Conservation (phyloP, 192 early-diverging fungal genomes). For the Coemansia furcata region DNA sequence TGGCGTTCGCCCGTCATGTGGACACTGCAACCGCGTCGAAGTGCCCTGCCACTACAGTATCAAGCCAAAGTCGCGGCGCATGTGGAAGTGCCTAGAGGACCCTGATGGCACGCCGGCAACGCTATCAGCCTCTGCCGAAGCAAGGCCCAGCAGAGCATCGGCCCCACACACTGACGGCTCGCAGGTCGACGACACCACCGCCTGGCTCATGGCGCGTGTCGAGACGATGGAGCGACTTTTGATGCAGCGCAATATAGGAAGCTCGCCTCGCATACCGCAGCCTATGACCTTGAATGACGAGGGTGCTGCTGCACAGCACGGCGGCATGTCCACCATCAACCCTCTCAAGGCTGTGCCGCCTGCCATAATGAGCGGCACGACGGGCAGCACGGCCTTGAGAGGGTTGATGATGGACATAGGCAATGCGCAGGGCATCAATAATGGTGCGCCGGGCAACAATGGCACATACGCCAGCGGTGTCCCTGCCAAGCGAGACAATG, state of each 20-base stretch:
- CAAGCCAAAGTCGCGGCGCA: conserved; percentile 51
- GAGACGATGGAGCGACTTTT: conserved; percentile 53
- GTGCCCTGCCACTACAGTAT: conserved; percentile 52
- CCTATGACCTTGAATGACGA: background rate
- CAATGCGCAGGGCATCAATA: background rate
- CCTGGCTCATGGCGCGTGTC: conserved; percentile 45
- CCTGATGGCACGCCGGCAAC: conserved; percentile 2
- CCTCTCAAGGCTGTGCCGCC: background rate
- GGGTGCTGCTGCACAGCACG: background rate
- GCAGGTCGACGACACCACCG: conserved; percentile 25
- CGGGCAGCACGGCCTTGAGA: background rate
- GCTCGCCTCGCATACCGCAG: conserved; percentile 19
- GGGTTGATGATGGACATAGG: background rate
- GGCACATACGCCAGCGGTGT: background rate
- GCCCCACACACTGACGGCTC: background rate
- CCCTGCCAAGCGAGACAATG: conserved; percentile 17
- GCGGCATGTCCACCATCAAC: background rate
- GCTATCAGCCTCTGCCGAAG: background rate
- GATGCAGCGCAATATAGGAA: conserved; percentile 43
- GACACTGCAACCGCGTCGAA: conserved; percentile 40
- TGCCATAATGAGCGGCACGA: background rate
- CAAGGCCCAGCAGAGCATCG: background rate
- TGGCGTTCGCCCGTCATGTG: conserved; percentile 45
- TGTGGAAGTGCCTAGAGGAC: conserved; percentile 50
- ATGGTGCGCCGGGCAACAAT: conserved; percentile 2